phyloP scores from a whole-genome alignment of 805 yeast genomes.

The Candida nemodendra region DNA sequence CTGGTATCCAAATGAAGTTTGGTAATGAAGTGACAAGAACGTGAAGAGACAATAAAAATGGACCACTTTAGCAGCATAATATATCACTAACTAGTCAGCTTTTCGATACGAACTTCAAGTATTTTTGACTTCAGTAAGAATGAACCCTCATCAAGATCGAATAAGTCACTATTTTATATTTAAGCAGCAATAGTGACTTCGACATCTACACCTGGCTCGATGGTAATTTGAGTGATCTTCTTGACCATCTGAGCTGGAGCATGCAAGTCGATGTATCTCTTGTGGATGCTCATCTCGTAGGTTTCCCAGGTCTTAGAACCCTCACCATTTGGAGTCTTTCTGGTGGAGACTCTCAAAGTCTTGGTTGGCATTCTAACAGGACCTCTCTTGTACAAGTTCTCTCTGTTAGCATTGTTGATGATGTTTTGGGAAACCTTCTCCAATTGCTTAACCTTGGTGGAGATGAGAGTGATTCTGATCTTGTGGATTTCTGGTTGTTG shows the following conservation, averaged over 20 bases:
- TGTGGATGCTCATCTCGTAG: conserved; percentile 99
- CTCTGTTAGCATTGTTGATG: conserved; percentile 79
- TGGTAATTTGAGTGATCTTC: conserved; percentile 96
- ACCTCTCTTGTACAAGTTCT: conserved; percentile 90
- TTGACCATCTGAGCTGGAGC: conserved; percentile 93
- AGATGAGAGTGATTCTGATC: conserved; percentile 98
- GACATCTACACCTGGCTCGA: conserved; percentile 99
- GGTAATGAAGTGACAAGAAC: too few species aligned
- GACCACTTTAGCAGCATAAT: too few species aligned
- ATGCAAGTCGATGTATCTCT: conserved; percentile 97
- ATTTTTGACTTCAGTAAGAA: too few species aligned
- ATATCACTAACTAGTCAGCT: too few species aligned
- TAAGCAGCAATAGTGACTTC: conserved; percentile 89
- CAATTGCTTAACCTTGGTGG: conserved; percentile 97
- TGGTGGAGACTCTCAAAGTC: conserved; percentile 96
- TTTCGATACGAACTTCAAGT: too few species aligned
- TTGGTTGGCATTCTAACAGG: conserved; percentile 99
- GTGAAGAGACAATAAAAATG: too few species aligned
- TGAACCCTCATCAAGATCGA: too few species aligned
- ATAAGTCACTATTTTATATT: conserved; percentile 26
- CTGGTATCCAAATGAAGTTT: conserved; percentile 2
- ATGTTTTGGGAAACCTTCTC: conserved; percentile 94
- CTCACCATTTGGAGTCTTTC: conserved; percentile 99
- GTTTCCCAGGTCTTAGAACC: conserved; percentile 99
- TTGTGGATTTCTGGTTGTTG: conserved; percentile 84